These are phyloP conservation scores for Gossypium rotundifolium DNA, from an alignment of 345 rosid species.

Conservation along the genomic window DNA sequence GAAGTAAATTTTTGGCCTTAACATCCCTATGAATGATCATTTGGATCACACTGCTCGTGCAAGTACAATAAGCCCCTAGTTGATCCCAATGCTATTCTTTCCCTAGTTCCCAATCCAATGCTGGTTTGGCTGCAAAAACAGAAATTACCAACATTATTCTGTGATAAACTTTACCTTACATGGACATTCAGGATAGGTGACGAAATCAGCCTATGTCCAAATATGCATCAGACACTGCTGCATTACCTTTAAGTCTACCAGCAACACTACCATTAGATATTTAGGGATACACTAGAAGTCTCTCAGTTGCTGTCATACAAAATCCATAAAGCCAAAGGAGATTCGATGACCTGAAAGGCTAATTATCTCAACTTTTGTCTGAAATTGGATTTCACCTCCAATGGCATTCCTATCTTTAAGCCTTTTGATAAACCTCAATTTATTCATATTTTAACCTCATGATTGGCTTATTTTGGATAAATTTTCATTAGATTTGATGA, in stretches of 20 bases:
- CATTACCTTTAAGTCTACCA: slow-evolving; percentile 76
- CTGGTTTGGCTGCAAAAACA: slow-evolving; percentile 58
- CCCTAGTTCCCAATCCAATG: slow-evolving; percentile 87
- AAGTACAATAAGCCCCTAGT: slow-evolving; percentile 84
- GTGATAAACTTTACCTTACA: not conserved
- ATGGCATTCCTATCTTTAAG: slow-evolving; percentile 62
- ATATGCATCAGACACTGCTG: not conserved
- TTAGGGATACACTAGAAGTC: slow-evolving; percentile 85
- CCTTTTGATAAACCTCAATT: too few relatives aligned
- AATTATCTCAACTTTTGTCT: slow-evolving; percentile 91
- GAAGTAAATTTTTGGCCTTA: slow-evolving; percentile 92
- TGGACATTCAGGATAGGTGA: not conserved
- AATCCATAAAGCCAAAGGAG: slow-evolving; percentile 79
- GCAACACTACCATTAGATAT: slow-evolving; percentile 98
- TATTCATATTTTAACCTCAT: too few relatives aligned
- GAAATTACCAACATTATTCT: not conserved
- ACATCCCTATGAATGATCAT: slow-evolving; percentile 93
- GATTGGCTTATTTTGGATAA: too few relatives aligned
- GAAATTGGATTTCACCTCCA: slow-evolving; percentile 81
- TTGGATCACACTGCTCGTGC: slow-evolving; percentile 95
- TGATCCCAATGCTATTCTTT: slow-evolving; percentile 83
- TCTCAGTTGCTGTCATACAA: slow-evolving; percentile 67
- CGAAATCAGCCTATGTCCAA: not conserved
- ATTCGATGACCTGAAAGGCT: slow-evolving; percentile 91
- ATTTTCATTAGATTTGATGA: too few relatives aligned